These are phyloP conservation scores for Colletotrichum magnum DNA, from an alignment of 2,329 filamentous ascomycete genomes.

Conservation along the genomic window DNA sequence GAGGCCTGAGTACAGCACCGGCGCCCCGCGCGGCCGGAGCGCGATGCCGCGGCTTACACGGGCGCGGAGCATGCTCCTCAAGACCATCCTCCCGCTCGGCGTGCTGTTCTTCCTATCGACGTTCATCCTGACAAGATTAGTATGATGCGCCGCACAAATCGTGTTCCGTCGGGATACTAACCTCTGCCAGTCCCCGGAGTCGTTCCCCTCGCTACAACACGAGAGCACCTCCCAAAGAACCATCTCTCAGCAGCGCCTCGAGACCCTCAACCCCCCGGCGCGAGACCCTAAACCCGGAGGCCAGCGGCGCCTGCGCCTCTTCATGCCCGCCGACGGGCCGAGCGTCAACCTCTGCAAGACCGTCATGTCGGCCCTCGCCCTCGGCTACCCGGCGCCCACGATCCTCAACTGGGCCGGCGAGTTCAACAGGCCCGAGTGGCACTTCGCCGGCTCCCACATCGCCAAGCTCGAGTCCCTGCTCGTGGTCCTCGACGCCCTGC, in stretches of 20 bases:
- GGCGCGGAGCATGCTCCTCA: background rate
- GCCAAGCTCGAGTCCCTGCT: slow-evolving; percentile 55
- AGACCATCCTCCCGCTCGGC: background rate
- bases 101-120: slow-evolving; percentile 5
- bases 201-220: background rate
- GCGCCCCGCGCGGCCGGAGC: background rate
- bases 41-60: background rate
- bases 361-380: slow-evolving; percentile 54
- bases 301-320: slow-evolving; percentile 50
- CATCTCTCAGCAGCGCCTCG: slow-evolving; percentile 12
- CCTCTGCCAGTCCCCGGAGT: slow-evolving; percentile 6
- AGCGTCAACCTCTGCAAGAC: slow-evolving; percentile 56
- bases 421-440: slow-evolving; percentile 54
- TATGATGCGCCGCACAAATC: background rate
- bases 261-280: background rate
- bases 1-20: too few species aligned
- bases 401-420: slow-evolving; percentile 56
- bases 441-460: slow-evolving; percentile 55
- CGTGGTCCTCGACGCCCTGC: slow-evolving; percentile 47
- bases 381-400: slow-evolving; percentile 54
- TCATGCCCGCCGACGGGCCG: slow-evolving; percentile 55
- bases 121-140: background rate
- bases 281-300: slow-evolving; percentile 21
- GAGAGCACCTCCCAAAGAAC: background rate
- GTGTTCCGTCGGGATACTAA: background rate